Evolutionary conservation across 805 yeast genomes (phyloP).

Genomic region (Candida arabinofermentans): DNA sequence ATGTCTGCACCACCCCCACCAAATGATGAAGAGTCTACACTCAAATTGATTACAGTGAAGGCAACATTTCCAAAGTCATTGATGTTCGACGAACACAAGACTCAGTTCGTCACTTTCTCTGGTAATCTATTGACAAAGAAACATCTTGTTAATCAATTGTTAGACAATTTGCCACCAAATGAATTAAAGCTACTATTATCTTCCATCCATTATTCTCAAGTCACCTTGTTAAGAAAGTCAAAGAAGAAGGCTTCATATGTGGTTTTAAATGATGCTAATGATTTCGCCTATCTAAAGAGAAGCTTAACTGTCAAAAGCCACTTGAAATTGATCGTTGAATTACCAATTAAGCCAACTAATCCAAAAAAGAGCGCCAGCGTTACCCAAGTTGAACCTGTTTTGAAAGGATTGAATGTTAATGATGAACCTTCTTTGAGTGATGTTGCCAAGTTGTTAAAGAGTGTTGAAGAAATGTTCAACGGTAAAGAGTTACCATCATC

Average conservation of each 20-base stretch:
- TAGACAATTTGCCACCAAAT: background rate
- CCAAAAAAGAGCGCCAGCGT: too few relatives aligned
- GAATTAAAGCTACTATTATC: background rate
- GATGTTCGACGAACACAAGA: background rate
- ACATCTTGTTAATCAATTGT: background rate
- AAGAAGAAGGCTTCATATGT: constrained; percentile 41
- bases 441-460: constrained; percentile 8
- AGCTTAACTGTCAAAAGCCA: constrained; percentile 46
- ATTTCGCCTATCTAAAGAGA: constrained; percentile 40
- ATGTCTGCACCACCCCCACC: background rate
- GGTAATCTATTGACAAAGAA: constrained; percentile 6
- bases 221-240: constrained; percentile 38
- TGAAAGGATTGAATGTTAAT: too few relatives aligned
- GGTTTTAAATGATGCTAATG: constrained; percentile 34
- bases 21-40: background rate
- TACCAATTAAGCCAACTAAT: background rate
- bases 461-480: constrained; percentile 14
- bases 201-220: background rate
- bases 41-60: constrained; percentile 6
- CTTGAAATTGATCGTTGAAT: constrained; percentile 30
- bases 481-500: constrained; percentile 5
- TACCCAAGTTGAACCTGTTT: too few relatives aligned
- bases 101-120: constrained; percentile 2
- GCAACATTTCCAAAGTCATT: constrained; percentile 2
- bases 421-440: constrained; percentile 7